Evolutionary conservation across 2,329 filamentous ascomycete species (phyloP).

Genomic region (Xylaria sp.): DNA sequence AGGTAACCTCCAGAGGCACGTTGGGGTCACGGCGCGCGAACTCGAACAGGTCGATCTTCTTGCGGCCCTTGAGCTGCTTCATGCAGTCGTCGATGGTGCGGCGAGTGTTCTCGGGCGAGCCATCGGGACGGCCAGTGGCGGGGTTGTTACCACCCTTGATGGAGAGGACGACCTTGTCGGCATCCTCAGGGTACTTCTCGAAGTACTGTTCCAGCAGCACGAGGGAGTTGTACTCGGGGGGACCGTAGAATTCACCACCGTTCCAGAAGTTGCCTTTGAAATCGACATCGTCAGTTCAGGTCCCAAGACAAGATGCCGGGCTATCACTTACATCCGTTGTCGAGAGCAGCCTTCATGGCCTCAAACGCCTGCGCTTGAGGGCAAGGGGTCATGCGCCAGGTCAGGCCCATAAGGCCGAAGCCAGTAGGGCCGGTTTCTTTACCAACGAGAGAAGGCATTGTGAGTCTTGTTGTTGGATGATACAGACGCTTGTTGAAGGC

Average conservation of each 20-base stretch:
- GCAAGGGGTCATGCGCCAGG: slow-evolving; percentile 25
- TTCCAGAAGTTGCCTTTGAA: slow-evolving; percentile 45
- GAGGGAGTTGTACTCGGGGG: slow-evolving; percentile 45
- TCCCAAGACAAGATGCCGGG: neutral
- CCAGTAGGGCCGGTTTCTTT: slow-evolving; percentile 26
- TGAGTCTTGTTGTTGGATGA: neutral
- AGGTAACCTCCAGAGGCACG: slow-evolving; percentile 33
- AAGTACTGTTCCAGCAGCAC: slow-evolving; percentile 52
- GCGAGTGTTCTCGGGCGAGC: slow-evolving; percentile 45
- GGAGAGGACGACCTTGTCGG: slow-evolving; percentile 49
- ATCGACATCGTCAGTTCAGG: neutral
- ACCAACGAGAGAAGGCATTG: slow-evolving; percentile 26
- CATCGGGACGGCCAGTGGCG: slow-evolving; percentile 35
- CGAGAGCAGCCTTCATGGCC: slow-evolving; percentile 44
- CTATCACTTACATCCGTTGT: slow-evolving; percentile 22
- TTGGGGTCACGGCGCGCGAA: slow-evolving; percentile 45
- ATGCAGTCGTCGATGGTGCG: slow-evolving; percentile 47
- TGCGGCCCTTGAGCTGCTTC: slow-evolving; percentile 37
- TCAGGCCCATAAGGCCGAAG: slow-evolving; percentile 31
- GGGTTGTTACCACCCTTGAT: slow-evolving; percentile 48
- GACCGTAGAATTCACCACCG: slow-evolving; percentile 51
- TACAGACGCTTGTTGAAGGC: neutral
- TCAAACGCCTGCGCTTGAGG: slow-evolving; percentile 39
- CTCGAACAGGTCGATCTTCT: slow-evolving; percentile 50
- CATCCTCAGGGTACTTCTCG: slow-evolving; percentile 50